Percentiles rank a stretch among this genome's conserved stretches.
Evolutionary conservation across 2,329 filamentous ascomycete genomes (phyloP).

Genomic region (Penicillium janthinellum): DNA sequence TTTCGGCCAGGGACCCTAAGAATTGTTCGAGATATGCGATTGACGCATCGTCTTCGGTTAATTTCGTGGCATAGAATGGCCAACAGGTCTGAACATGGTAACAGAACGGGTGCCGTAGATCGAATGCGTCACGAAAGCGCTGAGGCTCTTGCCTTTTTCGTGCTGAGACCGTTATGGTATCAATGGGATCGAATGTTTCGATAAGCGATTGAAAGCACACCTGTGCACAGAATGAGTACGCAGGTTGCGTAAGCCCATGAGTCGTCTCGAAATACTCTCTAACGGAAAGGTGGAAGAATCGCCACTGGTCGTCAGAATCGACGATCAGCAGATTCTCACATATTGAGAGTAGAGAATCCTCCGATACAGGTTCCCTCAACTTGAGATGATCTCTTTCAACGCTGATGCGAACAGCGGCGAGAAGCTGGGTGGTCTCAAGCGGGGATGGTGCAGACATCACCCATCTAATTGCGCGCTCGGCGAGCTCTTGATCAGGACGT

Average conservation of each 20-base stretch:
- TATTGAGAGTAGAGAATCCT: slow-evolving; percentile 12
- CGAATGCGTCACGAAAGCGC: neutral
- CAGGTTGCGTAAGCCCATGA: neutral
- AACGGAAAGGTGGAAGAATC: slow-evolving; percentile 19
- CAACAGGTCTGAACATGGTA: neutral
- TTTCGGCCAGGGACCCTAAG: neutral
- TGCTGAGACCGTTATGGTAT: fast-evolving
- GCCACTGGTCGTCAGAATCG: slow-evolving; percentile 15
- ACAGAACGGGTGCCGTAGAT: neutral
- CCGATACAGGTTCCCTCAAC: slow-evolving; percentile 3
- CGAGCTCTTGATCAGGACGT: slow-evolving; percentile 6
- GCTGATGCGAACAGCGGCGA: slow-evolving; percentile 13
- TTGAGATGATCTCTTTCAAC: neutral
- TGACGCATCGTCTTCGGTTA: too few relatives aligned
- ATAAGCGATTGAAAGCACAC: neutral
- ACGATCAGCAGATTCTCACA: slow-evolving; percentile 16
- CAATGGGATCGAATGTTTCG: neutral
- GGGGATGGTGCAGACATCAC: slow-evolving; percentile 10
- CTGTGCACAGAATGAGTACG: neutral
- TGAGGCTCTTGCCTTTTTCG: too few relatives aligned
- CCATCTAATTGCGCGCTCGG: slow-evolving; percentile 14
- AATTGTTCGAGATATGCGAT: neutral
- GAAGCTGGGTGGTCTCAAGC: neutral
- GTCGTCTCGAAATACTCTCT: slow-evolving; percentile 16
- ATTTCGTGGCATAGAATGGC: too few relatives aligned